These are phyloP conservation scores for Calamus simplicifolius DNA, from an alignment of 176 grass and related monocot species.

Conservation along the genomic window DNA sequence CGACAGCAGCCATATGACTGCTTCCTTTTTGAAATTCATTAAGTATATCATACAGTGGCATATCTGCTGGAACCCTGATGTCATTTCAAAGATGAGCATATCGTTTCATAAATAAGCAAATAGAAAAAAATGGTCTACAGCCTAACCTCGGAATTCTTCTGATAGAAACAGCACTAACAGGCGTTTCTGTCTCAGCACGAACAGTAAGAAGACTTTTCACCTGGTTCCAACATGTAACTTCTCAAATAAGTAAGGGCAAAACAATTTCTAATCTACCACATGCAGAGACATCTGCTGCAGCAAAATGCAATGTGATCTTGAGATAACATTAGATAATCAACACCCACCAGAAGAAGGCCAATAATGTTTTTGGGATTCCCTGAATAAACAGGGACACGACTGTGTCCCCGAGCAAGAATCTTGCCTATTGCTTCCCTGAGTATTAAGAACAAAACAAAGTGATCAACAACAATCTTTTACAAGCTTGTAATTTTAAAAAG, in stretches of 20 bases:
- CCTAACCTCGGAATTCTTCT: conserved; percentile 90
- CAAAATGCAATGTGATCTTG: too few species aligned
- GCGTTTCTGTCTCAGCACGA: conserved; percentile 98
- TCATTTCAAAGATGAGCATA: conserved; percentile 14
- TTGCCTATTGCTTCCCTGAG: conserved; percentile 97
- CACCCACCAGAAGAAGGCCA: conserved; percentile 83
- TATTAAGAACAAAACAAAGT: conserved; percentile 20
- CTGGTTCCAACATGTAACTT: conserved; percentile 34
- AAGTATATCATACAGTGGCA: conserved; percentile 99
- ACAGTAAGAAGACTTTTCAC: conserved; percentile 99
- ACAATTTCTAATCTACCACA: too few species aligned
- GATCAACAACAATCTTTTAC: not conserved
- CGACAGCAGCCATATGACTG: conserved; percentile 99
- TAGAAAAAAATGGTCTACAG: conserved; percentile 2
- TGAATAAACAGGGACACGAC: conserved; percentile 95
- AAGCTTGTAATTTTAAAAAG: too few species aligned
- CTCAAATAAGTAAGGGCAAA: conserved; percentile 15
- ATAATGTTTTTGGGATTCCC: conserved; percentile 93
- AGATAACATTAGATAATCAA: not conserved
- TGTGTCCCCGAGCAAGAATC: conserved; percentile 98
- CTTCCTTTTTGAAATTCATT: conserved; percentile 99
- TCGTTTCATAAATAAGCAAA: conserved; percentile 4
- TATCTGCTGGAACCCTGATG: conserved; percentile 87
- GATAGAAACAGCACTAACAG: conserved; percentile 97
- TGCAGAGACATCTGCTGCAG: too few species aligned